These are phyloP conservation scores for Colletotrichum viniferum DNA, from an alignment of 2,329 filamentous ascomycete genomes.

Conservation along the genomic window DNA sequence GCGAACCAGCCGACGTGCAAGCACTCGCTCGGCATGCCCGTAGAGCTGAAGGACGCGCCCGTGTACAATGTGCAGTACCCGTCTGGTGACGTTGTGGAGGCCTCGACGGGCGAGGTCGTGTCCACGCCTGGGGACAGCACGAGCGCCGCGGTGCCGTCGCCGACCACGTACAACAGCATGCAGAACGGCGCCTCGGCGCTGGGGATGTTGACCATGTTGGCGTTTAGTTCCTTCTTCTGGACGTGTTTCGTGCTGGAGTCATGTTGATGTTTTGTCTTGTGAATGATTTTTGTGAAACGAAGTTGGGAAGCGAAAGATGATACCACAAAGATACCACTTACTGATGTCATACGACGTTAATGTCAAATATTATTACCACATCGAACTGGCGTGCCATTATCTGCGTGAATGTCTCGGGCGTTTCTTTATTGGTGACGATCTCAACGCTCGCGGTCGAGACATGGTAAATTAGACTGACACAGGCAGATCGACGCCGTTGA, in stretches of 20 bases:
- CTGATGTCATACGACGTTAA: conserved; percentile 10
- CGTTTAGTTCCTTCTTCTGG: conserved; percentile 6
- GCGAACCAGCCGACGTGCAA: conserved; percentile 50
- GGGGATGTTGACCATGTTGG: not conserved
- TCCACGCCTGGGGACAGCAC: not conserved
- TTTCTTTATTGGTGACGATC: not conserved
- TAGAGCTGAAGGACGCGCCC: conserved; percentile 37
- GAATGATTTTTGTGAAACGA: not conserved
- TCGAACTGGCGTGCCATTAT: not conserved
- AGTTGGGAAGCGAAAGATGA: not conserved
- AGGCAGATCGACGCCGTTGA: not conserved
- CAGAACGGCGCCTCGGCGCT: not conserved
- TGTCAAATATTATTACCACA: conserved; percentile 1
- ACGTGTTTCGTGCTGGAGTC: not conserved
- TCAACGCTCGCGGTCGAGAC: not conserved
- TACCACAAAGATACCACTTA: conserved; percentile 15
- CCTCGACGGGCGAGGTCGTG: conserved; percentile 23
- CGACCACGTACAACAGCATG: not conserved
- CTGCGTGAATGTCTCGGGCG: not conserved
- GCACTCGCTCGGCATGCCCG: conserved; percentile 43
- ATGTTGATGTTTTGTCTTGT: not conserved
- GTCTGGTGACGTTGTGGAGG: conserved; percentile 44
- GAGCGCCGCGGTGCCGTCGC: not conserved
- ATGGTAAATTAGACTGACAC: not conserved
- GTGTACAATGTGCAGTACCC: conserved; percentile 55